Conservation (phyloP, 371 early-diverging fungal species). For the Fennellomyces sp. region DNA sequence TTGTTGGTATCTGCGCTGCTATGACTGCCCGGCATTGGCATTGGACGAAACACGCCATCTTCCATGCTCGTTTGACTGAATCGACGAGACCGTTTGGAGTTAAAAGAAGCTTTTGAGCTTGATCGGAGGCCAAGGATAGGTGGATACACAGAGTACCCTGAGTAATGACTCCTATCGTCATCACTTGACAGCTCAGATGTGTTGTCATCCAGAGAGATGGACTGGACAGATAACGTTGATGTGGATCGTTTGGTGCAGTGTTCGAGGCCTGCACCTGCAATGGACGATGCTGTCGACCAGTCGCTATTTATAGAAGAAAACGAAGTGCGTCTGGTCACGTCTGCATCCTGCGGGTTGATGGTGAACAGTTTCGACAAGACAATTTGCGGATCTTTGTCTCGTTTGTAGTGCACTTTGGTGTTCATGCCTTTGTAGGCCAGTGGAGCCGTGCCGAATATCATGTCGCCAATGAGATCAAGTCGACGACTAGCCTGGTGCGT, state of each 20-base stretch:
- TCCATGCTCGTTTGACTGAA: constrained; percentile 70
- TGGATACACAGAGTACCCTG: constrained; percentile 26
- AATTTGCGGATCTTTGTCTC: constrained; percentile 59
- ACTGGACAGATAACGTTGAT: constrained; percentile 16
- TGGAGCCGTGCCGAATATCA: constrained; percentile 73
- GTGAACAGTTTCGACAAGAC: constrained; percentile 67
- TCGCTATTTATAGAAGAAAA: constrained; percentile 67
- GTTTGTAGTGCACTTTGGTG: constrained; percentile 65
- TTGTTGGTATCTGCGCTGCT: neutral
- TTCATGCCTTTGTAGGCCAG: constrained; percentile 70
- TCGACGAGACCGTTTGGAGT: constrained; percentile 51
- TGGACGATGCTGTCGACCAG: constrained; percentile 53
- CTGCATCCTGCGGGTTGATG: constrained; percentile 50
- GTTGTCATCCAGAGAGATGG: constrained; percentile 30
- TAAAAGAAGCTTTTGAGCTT: constrained; percentile 37
- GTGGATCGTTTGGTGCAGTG: constrained; percentile 15
- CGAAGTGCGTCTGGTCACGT: constrained; percentile 51
- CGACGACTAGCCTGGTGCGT: constrained; percentile 36
- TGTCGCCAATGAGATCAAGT: constrained; percentile 57
- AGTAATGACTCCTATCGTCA: constrained; percentile 33
- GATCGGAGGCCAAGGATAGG: constrained; percentile 38
- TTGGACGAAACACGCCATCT: constrained; percentile 64
- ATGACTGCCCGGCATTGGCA: constrained; percentile 46
- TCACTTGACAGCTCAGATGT: constrained; percentile 44
- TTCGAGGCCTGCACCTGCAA: neutral